Evolutionary conservation across 257 asterid species (phyloP), one percentile per base, ranked within the genome.

Genomic region (Penstemon newberryi): DNA sequence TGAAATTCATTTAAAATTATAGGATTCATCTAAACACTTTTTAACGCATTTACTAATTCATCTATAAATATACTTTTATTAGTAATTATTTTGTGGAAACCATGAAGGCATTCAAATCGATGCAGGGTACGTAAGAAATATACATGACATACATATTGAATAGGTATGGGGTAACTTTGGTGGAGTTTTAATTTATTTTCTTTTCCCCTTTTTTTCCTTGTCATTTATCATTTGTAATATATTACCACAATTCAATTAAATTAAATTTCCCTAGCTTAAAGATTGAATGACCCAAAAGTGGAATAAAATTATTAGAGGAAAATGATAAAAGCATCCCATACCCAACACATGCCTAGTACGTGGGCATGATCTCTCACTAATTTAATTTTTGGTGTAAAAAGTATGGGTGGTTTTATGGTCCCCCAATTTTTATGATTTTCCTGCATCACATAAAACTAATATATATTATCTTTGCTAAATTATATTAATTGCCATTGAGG

Each of bases 261-360:
- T 25, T 25, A 25, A 25, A 25, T 25, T 25, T 25, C 33, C 33
- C 33, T 1, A 25, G 2, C 33, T 25, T 0, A 25, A 12, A 49
- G 5, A 9, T 49, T 11, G 3, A 4, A 12, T 50, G 54, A 8
- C 58, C 42, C 5, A 65, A 72, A 70, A 55, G 65, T 40, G 52
- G 66, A 65, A 60, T 55, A 40, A 61, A 73, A 39, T 25, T 25
- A 25, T 25, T 25, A 57, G 57, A 72, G 76, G 59, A 70, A 71
- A 76, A 73, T 74, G 84, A 80, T 75, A 77, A 74, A 76, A 82
- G 33, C 73, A 67, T 69, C 86, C 88, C 89, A 86, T 82, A 72
- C 84, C 74, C 74, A 72, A 78, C 86, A 82, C 88, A 83, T 86
- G 88, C 71, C 61, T 59, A 1, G 74, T 87, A 82, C 74, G 89